phyloP scores from a whole-genome alignment of 768 basidiomycete genomes.

The Russula ochroleuca region DNA sequence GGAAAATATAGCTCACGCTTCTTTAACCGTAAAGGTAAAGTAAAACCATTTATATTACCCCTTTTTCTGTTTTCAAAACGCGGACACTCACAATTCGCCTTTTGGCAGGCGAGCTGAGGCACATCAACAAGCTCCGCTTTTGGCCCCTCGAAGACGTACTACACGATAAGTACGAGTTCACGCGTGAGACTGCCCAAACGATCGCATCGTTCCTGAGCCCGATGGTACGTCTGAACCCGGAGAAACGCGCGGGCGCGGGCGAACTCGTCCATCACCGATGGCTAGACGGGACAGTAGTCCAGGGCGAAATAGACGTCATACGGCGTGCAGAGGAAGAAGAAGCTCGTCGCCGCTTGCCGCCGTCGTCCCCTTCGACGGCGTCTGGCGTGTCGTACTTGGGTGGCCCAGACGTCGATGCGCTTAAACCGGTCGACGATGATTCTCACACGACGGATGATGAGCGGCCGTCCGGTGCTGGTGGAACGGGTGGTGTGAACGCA shows the following conservation, averaged over 20 bases:
- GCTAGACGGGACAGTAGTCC: constrained; percentile 80
- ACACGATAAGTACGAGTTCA: constrained; percentile 95
- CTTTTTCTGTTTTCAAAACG: no score
- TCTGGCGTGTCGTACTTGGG: not conserved
- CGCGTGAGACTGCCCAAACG: constrained; percentile 71
- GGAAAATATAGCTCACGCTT: constrained; percentile 95
- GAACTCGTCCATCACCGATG: constrained; percentile 84
- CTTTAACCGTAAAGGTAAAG: constrained; percentile 87
- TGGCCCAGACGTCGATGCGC: constrained; percentile 45
- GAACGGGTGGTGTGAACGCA: not conserved
- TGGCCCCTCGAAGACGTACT: constrained; percentile 82
- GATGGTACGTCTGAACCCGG: constrained; percentile 87
- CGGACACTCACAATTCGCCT: not conserved
- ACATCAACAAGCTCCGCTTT: constrained; percentile 89
- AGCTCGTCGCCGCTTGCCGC: constrained; percentile 31
- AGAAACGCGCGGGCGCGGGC: constrained; percentile 81
- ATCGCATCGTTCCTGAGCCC: constrained; percentile 80
- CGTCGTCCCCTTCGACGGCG: constrained; percentile 3
- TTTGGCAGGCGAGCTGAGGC: constrained; percentile 70
- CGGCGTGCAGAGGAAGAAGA: constrained; percentile 58
- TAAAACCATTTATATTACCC: constrained; percentile 28
- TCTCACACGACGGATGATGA: constrained; percentile 27
- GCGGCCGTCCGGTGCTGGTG: constrained; percentile 7
- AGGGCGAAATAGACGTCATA: constrained; percentile 86
- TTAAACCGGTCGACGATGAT: constrained; percentile 75